phyloP scores from a whole-genome alignment of 2,329 filamentous ascomycete genomes.

The Penicillium sp. region DNA sequence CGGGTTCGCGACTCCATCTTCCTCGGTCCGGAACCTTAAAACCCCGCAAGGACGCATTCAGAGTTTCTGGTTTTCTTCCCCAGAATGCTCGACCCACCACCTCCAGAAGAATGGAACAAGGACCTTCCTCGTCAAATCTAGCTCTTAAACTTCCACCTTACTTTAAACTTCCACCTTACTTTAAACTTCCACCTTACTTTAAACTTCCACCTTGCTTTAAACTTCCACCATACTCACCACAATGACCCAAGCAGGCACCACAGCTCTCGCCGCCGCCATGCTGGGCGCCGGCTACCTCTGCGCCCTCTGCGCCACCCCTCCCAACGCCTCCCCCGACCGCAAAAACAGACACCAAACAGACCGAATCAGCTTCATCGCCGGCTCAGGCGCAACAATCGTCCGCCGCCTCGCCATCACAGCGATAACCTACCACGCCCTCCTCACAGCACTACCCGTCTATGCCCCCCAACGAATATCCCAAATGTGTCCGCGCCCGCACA shows the following conservation, averaged over 20 bases:
- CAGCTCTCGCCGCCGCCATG: constrained; percentile 17
- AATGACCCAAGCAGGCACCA: constrained; percentile 8
- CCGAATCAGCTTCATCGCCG: constrained; percentile 20
- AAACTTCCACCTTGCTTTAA: no score
- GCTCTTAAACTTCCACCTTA: background rate
- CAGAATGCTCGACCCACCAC: background rate
- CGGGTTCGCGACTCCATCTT: no score
- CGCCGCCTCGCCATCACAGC: constrained; percentile 9
- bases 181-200: no score
- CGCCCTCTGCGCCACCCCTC: constrained; percentile 23
- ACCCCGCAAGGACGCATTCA: background rate
- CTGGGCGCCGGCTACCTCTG: constrained; percentile 18
- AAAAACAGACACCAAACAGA: constrained; percentile 17
- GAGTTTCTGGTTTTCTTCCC: background rate
- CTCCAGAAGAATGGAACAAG: background rate
- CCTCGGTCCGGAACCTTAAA: background rate
- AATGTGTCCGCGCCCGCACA: constrained; percentile 22
- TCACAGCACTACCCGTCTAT: constrained; percentile 12
- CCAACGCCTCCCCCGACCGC: constrained; percentile 17
- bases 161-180: no score
- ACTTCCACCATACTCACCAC: background rate
- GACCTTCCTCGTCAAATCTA: background rate
- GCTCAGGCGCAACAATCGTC: constrained; percentile 5
- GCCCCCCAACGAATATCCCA: constrained; percentile 4
- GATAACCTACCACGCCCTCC: constrained; percentile 24